These are phyloP conservation scores for Penicillium oxalicum DNA, from an alignment of 2,329 filamentous ascomycete species.

Conservation along the genomic window DNA sequence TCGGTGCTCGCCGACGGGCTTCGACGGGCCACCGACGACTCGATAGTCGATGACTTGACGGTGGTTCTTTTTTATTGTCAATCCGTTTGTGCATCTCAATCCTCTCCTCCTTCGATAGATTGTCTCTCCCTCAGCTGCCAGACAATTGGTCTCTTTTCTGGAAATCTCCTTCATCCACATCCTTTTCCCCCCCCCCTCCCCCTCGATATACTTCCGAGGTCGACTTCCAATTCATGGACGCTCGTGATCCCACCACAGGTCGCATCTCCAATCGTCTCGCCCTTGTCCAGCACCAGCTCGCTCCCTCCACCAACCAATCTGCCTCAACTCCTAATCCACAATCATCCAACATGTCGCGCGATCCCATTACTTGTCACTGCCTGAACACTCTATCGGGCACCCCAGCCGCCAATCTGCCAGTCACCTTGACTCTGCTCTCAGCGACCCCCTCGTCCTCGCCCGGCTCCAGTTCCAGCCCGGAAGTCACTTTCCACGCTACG, in stretches of 20 bases:
- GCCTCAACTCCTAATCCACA: constrained; percentile 5
- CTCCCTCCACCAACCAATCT: constrained; percentile 5
- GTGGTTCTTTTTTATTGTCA: no score
- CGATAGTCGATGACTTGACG: no score
- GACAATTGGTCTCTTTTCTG: neutral
- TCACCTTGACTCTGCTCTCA: constrained; percentile 52
- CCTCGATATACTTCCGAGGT: neutral
- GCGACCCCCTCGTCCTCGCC: constrained; percentile 39
- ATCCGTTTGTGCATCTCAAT: no score
- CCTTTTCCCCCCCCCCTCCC: constrained; percentile 1
- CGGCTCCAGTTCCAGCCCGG: constrained; percentile 19
- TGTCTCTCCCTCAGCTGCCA: no score
- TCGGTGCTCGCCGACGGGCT: no score
- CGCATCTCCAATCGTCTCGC: constrained; percentile 29
- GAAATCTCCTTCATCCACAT: neutral
- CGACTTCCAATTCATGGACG: constrained; percentile 15
- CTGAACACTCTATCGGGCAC: constrained; percentile 46
- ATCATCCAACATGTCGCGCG: constrained; percentile 31
- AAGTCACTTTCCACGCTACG: constrained; percentile 31
- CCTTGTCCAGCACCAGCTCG: constrained; percentile 32
- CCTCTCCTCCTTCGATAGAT: no score
- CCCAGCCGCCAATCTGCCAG: constrained; percentile 42
- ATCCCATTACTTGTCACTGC: constrained; percentile 47
- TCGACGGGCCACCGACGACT: no score
- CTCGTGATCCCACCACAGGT: constrained; percentile 16